Base-by-base conservation (phyloP, 164 flowering plant species). In the Stephania japonica region DNA sequence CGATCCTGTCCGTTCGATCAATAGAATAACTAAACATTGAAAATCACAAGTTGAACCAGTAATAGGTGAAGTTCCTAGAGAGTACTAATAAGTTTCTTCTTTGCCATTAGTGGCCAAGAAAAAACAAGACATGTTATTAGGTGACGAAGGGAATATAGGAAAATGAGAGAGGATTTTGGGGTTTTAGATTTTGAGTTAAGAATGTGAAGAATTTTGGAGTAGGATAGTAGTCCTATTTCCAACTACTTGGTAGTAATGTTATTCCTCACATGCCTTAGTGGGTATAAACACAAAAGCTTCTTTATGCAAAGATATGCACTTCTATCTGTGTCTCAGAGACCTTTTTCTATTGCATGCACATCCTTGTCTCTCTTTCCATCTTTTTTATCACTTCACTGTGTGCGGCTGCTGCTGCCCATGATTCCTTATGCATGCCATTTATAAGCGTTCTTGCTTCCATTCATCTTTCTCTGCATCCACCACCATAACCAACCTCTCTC, bases 251-350 rank as follows among this genome's bases (percentile, higher is more conserved):
- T 23, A 73, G 71, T 75, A 64, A 70, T 75, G 73, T 70, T 75
- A 70, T 75, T 75, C 77, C 73, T 44, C 65, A 41, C 61, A 26
- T 26, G 64, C 65, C 38, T 68, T 78, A 78, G 88, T 86, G 87
- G 81, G 89, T 76, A 87, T 87, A 84, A 80, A 80, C 81, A 16
- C 75, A 86, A 89, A 89, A 72, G 91, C 83, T 56, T 80, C 91
- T 89, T 87, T 89, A 84, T 71, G 83, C 81, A 81, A 86, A 86
- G 82, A 79, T 72, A 79, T 73, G 73, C 73, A 69, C 64, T 69
- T 67, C 70, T 68, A 42, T 62, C 44, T 61, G 12, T 76, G 18
- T 67, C 47, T 67, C 42, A 43, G 75, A 69, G 67, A n/a, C 49
- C 74, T 67, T 75, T 75, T 59, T 65, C 73, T 50, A 72, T 75